A percentile compares a stretch with the other conserved stretches of the same genome.
Conservation (phyloP, 768 basidiomycete genomes). For the Tricholoma terreum region DNA sequence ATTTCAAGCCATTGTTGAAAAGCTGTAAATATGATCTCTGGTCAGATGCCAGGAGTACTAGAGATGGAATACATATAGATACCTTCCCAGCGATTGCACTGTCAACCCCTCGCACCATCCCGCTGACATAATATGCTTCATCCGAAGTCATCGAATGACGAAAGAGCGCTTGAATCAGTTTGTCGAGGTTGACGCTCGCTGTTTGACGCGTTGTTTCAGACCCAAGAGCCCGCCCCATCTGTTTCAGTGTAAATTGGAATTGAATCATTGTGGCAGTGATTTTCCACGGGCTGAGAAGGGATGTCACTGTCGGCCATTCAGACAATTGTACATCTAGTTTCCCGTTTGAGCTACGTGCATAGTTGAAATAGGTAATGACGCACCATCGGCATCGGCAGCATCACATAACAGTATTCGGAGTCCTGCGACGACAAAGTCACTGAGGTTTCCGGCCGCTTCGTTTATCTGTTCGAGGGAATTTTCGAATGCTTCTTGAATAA, state of each 20-base stretch:
- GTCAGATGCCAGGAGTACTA: not conserved
- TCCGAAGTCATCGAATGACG: constrained; percentile 72
- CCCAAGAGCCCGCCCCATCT: constrained; percentile 65
- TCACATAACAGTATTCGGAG: constrained; percentile 67
- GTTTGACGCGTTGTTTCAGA: constrained; percentile 51
- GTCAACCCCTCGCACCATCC: constrained; percentile 72
- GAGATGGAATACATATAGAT: constrained; percentile 4
- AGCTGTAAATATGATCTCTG: constrained; percentile 42
- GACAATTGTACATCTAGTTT: constrained; percentile 45
- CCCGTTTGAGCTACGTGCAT: not conserved
- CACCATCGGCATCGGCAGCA: constrained; percentile 48
- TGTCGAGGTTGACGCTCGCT: constrained; percentile 64
- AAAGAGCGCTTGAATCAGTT: constrained; percentile 63
- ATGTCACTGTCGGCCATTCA: constrained; percentile 60
- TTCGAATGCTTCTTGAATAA: constrained; percentile 68
- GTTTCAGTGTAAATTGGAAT: constrained; percentile 71
- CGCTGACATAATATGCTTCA: constrained; percentile 81
- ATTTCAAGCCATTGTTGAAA: constrained; percentile 69
- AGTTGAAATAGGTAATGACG: not conserved
- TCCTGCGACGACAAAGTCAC: constrained; percentile 63
- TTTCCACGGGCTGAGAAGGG: constrained; percentile 79
- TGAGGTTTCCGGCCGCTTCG: constrained; percentile 45
- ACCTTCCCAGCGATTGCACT: constrained; percentile 68
- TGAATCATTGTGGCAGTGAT: constrained; percentile 79
- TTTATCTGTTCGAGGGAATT: constrained; percentile 50